These are phyloP conservation scores for Keqinozyma sinolaborantium DNA, from an alignment of 1,139 yeast species.

Conservation along the genomic window DNA sequence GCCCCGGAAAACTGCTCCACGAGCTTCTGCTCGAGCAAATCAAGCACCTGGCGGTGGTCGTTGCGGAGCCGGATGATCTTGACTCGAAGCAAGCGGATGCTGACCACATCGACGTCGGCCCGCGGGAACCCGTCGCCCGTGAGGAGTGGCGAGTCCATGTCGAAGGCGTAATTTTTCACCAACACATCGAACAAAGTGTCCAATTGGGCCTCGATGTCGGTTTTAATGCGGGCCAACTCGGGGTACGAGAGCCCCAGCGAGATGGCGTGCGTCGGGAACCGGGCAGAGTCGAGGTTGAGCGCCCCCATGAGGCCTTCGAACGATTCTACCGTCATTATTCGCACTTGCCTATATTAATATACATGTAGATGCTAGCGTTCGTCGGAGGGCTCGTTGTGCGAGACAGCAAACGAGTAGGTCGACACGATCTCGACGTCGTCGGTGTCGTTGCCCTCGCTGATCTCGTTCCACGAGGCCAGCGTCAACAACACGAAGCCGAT, in stretches of 20 bases:
- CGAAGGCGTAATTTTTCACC: slow-evolving; percentile 35
- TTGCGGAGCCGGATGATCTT: slow-evolving; percentile 66
- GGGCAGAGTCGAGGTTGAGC: slow-evolving; percentile 21
- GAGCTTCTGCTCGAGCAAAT: slow-evolving; percentile 45
- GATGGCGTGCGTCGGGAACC: slow-evolving; percentile 8
- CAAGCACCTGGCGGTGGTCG: slow-evolving; percentile 54
- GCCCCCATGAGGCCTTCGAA: slow-evolving; percentile 40
- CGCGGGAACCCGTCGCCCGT: slow-evolving; percentile 83
- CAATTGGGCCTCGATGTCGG: slow-evolving; percentile 31
- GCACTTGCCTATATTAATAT: background rate
- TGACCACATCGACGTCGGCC: slow-evolving; percentile 74
- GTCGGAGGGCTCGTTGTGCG: slow-evolving; percentile 8
- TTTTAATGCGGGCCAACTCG: slow-evolving; percentile 28
- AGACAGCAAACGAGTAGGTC: slow-evolving; percentile 43
- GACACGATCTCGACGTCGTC: slow-evolving; percentile 49
- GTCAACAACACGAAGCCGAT: slow-evolving; percentile 69
- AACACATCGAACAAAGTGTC: slow-evolving; percentile 28
- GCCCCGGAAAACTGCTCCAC: slow-evolving; percentile 33
- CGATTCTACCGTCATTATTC: slow-evolving; percentile 14
- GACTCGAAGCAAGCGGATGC: slow-evolving; percentile 58
- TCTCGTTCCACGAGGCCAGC: slow-evolving; percentile 71
- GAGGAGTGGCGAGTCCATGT: slow-evolving; percentile 63
- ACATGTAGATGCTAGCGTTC: background rate
- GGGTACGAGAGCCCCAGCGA: slow-evolving; percentile 16
- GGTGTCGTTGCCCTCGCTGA: slow-evolving; percentile 57